Evolutionary conservation across 2,329 filamentous ascomycete species (phyloP).

Genomic region (Xylariaceae sp.): DNA sequence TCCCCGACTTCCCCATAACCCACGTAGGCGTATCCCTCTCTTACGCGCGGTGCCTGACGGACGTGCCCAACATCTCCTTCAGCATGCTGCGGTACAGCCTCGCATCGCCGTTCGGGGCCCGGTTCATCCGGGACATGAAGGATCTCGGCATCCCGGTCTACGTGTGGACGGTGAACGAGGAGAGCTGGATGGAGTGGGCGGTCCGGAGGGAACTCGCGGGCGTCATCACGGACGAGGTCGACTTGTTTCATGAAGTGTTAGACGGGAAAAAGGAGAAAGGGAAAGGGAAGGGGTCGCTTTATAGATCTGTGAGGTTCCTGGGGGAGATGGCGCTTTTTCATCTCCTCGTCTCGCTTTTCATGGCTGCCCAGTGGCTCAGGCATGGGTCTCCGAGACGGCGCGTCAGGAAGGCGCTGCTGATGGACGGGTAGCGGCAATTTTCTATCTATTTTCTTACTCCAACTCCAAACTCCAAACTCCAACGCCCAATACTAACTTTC

Average conservation of each 20-base stretch:
- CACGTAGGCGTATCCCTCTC: conserved; percentile 62
- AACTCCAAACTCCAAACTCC: too few species aligned
- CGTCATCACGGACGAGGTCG: conserved; percentile 80
- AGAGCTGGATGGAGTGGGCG: conserved; percentile 75
- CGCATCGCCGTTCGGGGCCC: conserved; percentile 59
- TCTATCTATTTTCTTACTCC: too few species aligned
- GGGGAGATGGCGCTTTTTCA: conserved; percentile 15
- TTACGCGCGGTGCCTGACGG: conserved; percentile 67
- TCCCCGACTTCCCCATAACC: conserved; percentile 59
- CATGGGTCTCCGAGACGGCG: conserved; percentile 16
- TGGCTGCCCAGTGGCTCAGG: conserved; percentile 12
- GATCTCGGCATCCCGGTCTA: conserved; percentile 56
- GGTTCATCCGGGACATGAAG: conserved; percentile 60
- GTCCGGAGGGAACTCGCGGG: conserved; percentile 65
- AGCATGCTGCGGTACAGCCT: conserved; percentile 69
- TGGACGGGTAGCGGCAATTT: background rate
- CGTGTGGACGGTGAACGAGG: conserved; percentile 83
- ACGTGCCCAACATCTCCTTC: conserved; percentile 63
- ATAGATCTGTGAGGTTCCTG: conserved; percentile 7
- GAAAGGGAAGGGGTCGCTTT: conserved; percentile 4
- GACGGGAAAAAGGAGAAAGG: conserved; percentile 22
- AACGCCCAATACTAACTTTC: too few species aligned
- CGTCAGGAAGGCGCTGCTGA: conserved; percentile 19
- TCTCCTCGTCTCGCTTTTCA: conserved; percentile 10
- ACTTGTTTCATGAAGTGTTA: conserved; percentile 58